These are phyloP conservation scores for Bruguiera gymnorhiza DNA, from an alignment of 345 rosid species.

Conservation along the genomic window DNA sequence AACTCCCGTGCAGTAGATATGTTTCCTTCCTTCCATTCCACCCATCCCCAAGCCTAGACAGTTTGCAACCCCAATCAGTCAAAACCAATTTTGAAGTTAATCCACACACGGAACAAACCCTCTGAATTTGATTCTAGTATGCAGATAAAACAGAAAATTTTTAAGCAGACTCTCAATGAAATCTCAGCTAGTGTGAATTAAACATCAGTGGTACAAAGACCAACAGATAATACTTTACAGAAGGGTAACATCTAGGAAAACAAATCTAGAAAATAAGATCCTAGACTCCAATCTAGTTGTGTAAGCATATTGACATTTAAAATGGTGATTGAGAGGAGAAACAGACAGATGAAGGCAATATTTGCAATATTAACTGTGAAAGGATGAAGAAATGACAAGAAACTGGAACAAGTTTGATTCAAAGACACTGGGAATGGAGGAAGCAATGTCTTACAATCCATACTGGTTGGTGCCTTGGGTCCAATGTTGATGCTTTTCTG, in stretches of 20 bases:
- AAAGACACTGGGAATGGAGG: not conserved
- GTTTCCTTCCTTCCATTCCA: constrained; percentile 99
- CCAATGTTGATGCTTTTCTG: constrained; percentile 76
- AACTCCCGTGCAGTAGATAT: constrained; percentile 67
- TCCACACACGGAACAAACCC: not conserved
- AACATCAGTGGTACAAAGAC: too few species aligned
- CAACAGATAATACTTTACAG: too few species aligned
- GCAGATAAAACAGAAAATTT: not conserved
- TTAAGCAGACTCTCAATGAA: too few species aligned
- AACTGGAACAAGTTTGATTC: not conserved
- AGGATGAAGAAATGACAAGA: not conserved
- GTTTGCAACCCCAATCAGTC: constrained; percentile 19
- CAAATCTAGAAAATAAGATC: too few species aligned
- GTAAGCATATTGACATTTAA: too few species aligned
- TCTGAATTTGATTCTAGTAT: not conserved
- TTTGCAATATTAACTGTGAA: not conserved
- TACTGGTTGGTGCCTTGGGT: constrained; percentile 85
- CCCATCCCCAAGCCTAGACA: constrained; percentile 97
- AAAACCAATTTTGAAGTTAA: not conserved
- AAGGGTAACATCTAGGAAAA: too few species aligned
- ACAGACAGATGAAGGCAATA: too few species aligned
- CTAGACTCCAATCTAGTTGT: too few species aligned
- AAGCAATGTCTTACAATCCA: constrained; percentile 76
- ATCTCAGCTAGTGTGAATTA: too few species aligned
- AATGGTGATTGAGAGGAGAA: too few species aligned